Evolutionary conservation across 73 alveolate genomes (phyloP).

Genomic region (Paramecium bursaria): DNA sequence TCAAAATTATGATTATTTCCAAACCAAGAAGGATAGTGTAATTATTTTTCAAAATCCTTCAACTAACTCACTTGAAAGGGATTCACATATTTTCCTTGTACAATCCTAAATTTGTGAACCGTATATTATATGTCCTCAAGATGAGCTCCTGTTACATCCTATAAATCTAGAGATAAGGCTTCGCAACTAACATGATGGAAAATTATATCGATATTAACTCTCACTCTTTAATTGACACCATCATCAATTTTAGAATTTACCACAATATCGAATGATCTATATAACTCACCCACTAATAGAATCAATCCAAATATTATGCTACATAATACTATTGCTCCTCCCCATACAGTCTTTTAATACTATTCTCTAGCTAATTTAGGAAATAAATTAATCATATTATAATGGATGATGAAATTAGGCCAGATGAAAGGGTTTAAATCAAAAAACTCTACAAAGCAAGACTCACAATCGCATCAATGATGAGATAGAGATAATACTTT

Average conservation of each 20-base stretch:
- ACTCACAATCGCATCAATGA: constrained; percentile 19
- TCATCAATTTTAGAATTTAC: no score
- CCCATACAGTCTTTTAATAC: no score
- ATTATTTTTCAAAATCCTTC: neutral
- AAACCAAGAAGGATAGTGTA: neutral
- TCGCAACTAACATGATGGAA: constrained; percentile 6
- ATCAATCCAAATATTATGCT: no score
- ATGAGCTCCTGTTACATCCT: constrained; percentile 53
- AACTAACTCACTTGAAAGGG: neutral
- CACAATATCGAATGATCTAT: no score
- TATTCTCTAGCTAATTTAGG: no score
- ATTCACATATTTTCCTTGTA: neutral
- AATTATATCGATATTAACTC: constrained; percentile 31
- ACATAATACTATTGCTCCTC: no score
- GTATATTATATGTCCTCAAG: constrained; percentile 51
- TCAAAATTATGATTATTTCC: neutral
- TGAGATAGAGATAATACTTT: constrained; percentile 15
- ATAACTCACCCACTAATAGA: no score
- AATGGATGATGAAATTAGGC: constrained; percentile 47
- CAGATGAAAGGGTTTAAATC: constrained; percentile 11
- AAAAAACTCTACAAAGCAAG: constrained; percentile 29
- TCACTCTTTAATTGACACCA: constrained; percentile 50
- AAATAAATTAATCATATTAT: no score
- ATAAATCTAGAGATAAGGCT: constrained; percentile 28
- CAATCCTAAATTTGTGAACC: constrained; percentile 33